These are phyloP conservation scores for Trichoderma virens DNA, from an alignment of 495 filamentous ascomycete species.

Conservation along the genomic window DNA sequence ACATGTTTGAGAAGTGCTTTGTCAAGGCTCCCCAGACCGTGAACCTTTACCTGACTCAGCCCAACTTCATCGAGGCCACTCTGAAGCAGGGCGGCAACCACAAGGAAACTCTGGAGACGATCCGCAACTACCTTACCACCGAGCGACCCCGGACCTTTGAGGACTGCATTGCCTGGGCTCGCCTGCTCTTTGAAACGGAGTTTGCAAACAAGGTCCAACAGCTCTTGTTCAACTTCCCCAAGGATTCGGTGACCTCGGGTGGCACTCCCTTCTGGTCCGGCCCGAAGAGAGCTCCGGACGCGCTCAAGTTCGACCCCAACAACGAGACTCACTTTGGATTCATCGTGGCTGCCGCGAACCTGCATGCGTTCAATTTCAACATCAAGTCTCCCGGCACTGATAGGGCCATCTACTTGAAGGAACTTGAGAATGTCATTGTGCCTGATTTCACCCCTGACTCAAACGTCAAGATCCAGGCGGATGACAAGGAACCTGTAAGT, in stretches of 20 bases:
- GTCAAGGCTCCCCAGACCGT: constrained; percentile 90
- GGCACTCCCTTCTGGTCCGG: constrained; percentile 97
- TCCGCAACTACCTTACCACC: constrained; percentile 84
- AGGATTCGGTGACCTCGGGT: constrained; percentile 78
- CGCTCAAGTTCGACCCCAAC: constrained; percentile 75
- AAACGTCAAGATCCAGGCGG: constrained; percentile 92
- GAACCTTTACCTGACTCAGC: constrained; percentile 87
- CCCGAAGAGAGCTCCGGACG: constrained; percentile 92
- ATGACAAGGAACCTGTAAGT: constrained; percentile 78
- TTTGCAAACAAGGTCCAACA: constrained; percentile 98
- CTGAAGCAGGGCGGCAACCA: constrained; percentile 94
- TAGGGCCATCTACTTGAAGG: constrained; percentile 60
- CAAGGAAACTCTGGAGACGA: constrained; percentile 86
- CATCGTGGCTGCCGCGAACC: constrained; percentile 77
- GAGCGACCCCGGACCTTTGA: constrained; percentile 90
- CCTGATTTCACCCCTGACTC: constrained; percentile 92
- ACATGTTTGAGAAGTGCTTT: constrained; percentile 83
- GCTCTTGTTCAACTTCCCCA: constrained; percentile 94
- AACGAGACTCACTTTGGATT: constrained; percentile 84
- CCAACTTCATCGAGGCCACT: constrained; percentile 82
- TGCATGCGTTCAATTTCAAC: constrained; percentile 97
- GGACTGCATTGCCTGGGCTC: constrained; percentile 92
- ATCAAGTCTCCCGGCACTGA: constrained; percentile 72
- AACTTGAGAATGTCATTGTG: constrained; percentile 88
- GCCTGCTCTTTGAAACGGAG: constrained; percentile 88